Percentiles rank a stretch among this genome's conserved stretches.
Evolutionary conservation across 305 asterid species (phyloP).

Genomic region (Caryopteris hybrid): DNA sequence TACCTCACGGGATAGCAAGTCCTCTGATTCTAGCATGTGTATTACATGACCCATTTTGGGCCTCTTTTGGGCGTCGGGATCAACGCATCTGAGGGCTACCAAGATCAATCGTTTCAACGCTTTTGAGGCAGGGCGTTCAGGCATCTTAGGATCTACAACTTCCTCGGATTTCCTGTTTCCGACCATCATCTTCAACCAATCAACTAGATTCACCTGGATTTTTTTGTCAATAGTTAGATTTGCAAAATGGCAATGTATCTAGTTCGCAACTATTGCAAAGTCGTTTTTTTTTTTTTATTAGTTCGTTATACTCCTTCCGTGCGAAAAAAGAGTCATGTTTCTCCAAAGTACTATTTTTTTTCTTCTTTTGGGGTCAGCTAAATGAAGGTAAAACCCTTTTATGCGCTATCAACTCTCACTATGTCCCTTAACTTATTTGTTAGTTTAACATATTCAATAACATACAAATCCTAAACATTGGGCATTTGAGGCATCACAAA

Average conservation of each 20-base stretch:
- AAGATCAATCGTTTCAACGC: conserved; percentile 42
- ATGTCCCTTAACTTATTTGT: too few relatives aligned
- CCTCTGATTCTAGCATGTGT: conserved; percentile 52
- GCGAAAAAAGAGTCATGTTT: too few relatives aligned
- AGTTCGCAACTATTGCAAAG: not conserved
- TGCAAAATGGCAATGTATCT: too few relatives aligned
- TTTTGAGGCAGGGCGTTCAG: conserved; percentile 35
- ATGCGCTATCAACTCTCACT: too few relatives aligned
- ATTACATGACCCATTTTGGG: conserved; percentile 52
- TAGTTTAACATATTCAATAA: too few relatives aligned
- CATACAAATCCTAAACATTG: too few relatives aligned
- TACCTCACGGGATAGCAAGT: conserved; percentile 37
- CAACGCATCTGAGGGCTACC: conserved; percentile 49
- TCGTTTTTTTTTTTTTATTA: too few relatives aligned
- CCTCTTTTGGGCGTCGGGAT: conserved; percentile 50
- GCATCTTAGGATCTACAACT: conserved; percentile 44
- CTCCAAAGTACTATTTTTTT: too few relatives aligned
- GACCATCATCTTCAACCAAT: conserved; percentile 51
- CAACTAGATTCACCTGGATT: conserved; percentile 38
- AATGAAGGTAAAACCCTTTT: too few relatives aligned
- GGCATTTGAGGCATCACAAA: too few relatives aligned
- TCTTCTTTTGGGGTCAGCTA: too few relatives aligned
- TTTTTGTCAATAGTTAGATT: conserved; percentile 2
- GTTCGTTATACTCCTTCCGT: too few relatives aligned
- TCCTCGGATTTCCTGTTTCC: conserved; percentile 38